Percentiles rank a stretch among this genome's conserved stretches.
These are phyloP conservation scores for Sabuloglossum arenarium DNA, from an alignment of 495 filamentous ascomycete species.

Conservation along the genomic window DNA sequence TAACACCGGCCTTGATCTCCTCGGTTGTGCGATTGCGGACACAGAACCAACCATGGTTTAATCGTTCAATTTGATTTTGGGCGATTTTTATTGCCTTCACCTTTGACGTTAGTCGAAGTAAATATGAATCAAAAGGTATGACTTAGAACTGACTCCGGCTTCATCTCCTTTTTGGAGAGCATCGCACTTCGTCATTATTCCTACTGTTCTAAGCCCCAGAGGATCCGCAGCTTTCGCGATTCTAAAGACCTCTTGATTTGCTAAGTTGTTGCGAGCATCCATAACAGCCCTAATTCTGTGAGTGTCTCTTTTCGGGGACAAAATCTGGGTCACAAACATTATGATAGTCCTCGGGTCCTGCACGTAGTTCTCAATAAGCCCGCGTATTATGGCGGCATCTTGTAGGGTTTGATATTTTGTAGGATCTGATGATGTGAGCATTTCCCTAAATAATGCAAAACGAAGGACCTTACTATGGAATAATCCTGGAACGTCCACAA, in stretches of 20 bases:
- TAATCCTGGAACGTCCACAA: constrained; percentile 44
- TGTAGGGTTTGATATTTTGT: constrained; percentile 24
- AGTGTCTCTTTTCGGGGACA: not conserved
- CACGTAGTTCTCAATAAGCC: constrained; percentile 35
- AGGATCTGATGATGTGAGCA: constrained; percentile 7
- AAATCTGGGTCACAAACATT: not conserved
- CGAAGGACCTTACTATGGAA: constrained; percentile 23
- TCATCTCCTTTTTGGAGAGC: constrained; percentile 29
- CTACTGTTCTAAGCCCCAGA: constrained; percentile 29
- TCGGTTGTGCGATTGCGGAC: constrained; percentile 33
- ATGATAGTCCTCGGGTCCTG: constrained; percentile 23
- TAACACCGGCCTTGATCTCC: constrained; percentile 12
- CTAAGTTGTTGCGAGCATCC: constrained; percentile 41
- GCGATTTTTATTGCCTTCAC: not conserved
- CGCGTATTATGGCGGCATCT: constrained; percentile 25
- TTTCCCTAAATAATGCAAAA: constrained; percentile 9
- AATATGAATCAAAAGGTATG: not conserved
- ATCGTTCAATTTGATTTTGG: not conserved
- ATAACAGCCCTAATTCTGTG: constrained; percentile 21
- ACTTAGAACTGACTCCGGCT: constrained; percentile 11
- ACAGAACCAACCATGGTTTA: constrained; percentile 33
- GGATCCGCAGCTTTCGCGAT: constrained; percentile 29
- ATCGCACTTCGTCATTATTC: constrained; percentile 27
- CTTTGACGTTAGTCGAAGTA: not conserved
- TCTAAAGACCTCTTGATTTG: constrained; percentile 35